These are phyloP conservation scores for Auricularia auricula-judae DNA, from an alignment of 768 basidiomycete genomes.

Conservation along the genomic window DNA sequence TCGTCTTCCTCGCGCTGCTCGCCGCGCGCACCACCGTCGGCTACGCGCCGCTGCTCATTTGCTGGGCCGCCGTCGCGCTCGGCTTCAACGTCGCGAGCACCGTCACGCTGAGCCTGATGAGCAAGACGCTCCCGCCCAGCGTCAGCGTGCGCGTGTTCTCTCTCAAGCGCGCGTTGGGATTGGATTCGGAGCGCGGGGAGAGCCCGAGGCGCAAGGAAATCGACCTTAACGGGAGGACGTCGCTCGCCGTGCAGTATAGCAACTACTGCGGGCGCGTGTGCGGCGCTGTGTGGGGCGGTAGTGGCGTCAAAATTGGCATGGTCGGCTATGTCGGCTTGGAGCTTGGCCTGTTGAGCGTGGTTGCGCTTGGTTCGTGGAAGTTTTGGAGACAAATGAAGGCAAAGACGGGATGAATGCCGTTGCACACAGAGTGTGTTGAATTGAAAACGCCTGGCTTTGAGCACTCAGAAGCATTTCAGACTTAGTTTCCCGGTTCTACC, in stretches of 20 bases:
- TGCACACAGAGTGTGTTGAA: no score
- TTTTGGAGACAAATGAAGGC: slow-evolving; percentile 58
- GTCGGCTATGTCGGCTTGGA: slow-evolving; percentile 46
- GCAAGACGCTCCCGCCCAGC: slow-evolving; percentile 53
- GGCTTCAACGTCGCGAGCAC: slow-evolving; percentile 69
- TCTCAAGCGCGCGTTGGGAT: slow-evolving; percentile 17
- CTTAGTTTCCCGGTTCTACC: no score
- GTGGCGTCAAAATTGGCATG: slow-evolving; percentile 50
- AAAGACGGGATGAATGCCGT: slow-evolving; percentile 37
- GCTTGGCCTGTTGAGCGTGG: slow-evolving; percentile 48
- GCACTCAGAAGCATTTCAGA: no score
- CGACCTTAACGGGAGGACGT: neutral
- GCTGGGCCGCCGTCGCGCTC: slow-evolving; percentile 52
- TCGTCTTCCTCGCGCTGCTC: slow-evolving; percentile 40
- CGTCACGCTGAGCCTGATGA: slow-evolving; percentile 52
- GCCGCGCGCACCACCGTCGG: slow-evolving; percentile 23
- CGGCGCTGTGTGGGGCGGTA: slow-evolving; percentile 60
- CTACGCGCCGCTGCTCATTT: slow-evolving; percentile 37
- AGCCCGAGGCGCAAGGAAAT: neutral
- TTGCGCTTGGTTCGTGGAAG: slow-evolving; percentile 38
- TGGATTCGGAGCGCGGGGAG: no score
- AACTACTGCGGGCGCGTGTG: slow-evolving; percentile 55
- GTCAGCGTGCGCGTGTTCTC: slow-evolving; percentile 48
- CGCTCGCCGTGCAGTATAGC: slow-evolving; percentile 47
- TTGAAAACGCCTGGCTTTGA: no score